Evolutionary conservation across 2,329 filamentous ascomycete genomes (phyloP), one percentile per base, ranked within the genome.

Genomic region (Cytospora mali): DNA sequence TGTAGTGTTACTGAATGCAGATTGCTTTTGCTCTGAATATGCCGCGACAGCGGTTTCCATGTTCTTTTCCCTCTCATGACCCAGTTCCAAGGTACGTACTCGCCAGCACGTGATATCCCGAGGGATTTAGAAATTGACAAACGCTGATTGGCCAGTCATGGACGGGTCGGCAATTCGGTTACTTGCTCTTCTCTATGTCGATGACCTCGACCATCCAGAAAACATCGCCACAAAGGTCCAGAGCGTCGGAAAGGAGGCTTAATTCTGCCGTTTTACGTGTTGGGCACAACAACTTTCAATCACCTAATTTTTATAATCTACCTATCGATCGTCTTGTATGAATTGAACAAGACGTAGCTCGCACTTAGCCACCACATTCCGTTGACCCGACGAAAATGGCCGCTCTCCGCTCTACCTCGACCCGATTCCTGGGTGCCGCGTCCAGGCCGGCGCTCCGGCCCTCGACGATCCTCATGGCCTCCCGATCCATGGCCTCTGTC

Each of bases 401-500:
- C 72, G 79, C 84, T 80, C 84, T 87, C 76, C 84, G 84, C 80
- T 84, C 82, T 70, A 78, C 81, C 70, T 78, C 83, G 63, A 73
- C 79, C 67, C 80, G 83, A 72, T 73, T 85, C 64, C 70, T 87
- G 69, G 80, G 79, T 74, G 74, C 77, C 68, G 71, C 77, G 69
- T 73, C 70, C 68, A 75, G 75, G 72, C 79, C 74, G 70, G 75
- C 71, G 73, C 70, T 75, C 66, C 73, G 73, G 58, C 77, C 76
- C 67, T 76, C 66, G 66, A 54, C 66, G 61, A 67, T 76, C 66
- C 77, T 81, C 68, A 70, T 77, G 56, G 58, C 58, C 11, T 60
- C 58, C 16, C 81, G 83, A 66, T 79, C 80, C 65, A 84, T 86
- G 79, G 84, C 84, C 61, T 79, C 83, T 2, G 77, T 84, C 67